Conservation (phyloP, 164 flowering plant genomes). For the Stephania japonica region DNA sequence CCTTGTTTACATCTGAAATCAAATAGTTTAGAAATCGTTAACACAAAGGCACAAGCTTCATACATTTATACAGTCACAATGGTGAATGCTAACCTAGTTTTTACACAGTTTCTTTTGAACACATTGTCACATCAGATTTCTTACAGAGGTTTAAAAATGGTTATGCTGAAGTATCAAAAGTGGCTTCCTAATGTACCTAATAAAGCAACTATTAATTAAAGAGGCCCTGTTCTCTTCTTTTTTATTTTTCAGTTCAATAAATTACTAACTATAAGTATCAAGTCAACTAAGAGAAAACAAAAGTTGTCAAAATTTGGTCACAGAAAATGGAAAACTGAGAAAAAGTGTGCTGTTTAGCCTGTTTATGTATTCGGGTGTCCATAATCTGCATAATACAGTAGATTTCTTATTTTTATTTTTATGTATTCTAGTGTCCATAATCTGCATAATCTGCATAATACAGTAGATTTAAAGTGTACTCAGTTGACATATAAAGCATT, state of each 20-base stretch:
- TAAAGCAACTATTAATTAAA: too few relatives aligned
- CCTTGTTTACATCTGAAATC: neutral
- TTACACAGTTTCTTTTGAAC: neutral
- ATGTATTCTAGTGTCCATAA: too few relatives aligned
- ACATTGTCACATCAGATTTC: neutral
- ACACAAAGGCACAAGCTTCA: neutral
- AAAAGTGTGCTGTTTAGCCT: neutral
- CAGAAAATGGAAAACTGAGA: neutral
- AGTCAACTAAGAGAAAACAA: neutral
- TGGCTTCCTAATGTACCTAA: too few relatives aligned
- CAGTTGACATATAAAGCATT: too few relatives aligned
- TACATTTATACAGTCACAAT: neutral
- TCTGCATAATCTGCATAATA: too few relatives aligned
- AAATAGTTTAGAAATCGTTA: neutral
- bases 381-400: too few relatives aligned
- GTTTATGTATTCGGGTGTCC: neutral
- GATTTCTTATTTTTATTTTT: too few relatives aligned
- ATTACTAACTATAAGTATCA: neutral
- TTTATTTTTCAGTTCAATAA: neutral
- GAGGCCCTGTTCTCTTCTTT: too few relatives aligned
- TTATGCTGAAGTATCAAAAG: too few relatives aligned
- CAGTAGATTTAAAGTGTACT: too few relatives aligned
- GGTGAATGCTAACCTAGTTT: neutral
- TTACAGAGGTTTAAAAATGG: neutral
- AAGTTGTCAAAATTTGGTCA: too few relatives aligned